Evolutionary conservation across 2,329 filamentous ascomycete species (phyloP).

Genomic region (Fusarium falciforme): DNA sequence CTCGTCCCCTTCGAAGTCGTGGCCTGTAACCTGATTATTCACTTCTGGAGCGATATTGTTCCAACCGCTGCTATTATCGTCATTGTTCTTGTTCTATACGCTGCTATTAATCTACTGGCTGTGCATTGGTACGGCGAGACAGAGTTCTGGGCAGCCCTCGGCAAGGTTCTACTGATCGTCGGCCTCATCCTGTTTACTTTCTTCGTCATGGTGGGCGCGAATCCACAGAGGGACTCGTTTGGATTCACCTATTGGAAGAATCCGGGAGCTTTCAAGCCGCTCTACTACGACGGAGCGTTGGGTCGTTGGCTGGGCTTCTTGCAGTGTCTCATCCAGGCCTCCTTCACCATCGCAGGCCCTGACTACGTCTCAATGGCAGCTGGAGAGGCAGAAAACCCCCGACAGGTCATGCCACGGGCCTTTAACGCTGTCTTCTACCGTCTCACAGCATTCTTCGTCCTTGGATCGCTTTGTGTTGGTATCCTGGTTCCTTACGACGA

Average conservation of each 20-base stretch:
- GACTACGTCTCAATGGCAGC: conserved; percentile 78
- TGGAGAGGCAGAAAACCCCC: conserved; percentile 78
- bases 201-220: conserved; percentile 84
- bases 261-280: conserved; percentile 77
- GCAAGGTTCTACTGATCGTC: conserved; percentile 78
- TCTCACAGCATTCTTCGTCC: conserved; percentile 79
- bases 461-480: conserved; percentile 78
- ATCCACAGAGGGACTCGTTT: conserved; percentile 76
- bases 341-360: conserved; percentile 75
- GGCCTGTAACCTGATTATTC: conserved; percentile 71
- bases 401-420: conserved; percentile 75
- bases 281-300: conserved; percentile 71
- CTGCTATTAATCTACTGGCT: conserved; percentile 75
- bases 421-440: conserved; percentile 86
- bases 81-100: conserved; percentile 60
- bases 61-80: conserved; percentile 71
- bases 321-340: conserved; percentile 77
- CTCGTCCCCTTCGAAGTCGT: conserved; percentile 76
- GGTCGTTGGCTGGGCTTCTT: conserved; percentile 83
- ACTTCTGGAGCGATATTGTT: conserved; percentile 71
- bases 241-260: conserved; percentile 76
- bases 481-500: conserved; percentile 79
- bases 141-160: conserved; percentile 80
- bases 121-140: conserved; percentile 81
- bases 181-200: conserved; percentile 82